A percentile compares a stretch with the other conserved stretches of the same genome.
These are phyloP conservation scores for Candida loeiensis DNA, from an alignment of 805 yeast genomes.

Conservation along the genomic window DNA sequence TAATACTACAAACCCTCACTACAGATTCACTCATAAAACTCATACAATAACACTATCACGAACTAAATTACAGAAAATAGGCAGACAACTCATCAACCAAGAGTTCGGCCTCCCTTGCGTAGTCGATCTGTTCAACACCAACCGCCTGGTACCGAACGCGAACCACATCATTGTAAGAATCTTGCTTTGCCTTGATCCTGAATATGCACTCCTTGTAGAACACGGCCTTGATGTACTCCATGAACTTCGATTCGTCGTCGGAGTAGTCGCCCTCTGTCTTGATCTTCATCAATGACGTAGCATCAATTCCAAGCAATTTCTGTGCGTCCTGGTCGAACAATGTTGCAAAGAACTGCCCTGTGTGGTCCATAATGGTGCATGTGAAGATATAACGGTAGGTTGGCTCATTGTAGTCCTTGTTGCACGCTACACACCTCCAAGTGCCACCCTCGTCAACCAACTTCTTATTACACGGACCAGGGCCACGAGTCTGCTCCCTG, in stretches of 20 bases:
- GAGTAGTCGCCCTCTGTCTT: slow-evolving; percentile 35
- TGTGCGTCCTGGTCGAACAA: slow-evolving; percentile 83
- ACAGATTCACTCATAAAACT: slow-evolving; percentile 2
- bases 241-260: slow-evolving; percentile 30
- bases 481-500: slow-evolving; percentile 14
- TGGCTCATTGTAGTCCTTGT: slow-evolving; percentile 64
- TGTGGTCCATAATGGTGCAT: slow-evolving; percentile 70
- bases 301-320: slow-evolving; percentile 57
- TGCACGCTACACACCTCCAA: slow-evolving; percentile 95
- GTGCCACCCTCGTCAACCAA: slow-evolving; percentile 66
- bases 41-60: neutral
- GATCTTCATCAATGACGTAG: slow-evolving; percentile 57
- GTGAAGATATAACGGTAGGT: slow-evolving; percentile 75
- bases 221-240: slow-evolving; percentile 41
- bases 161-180: slow-evolving; percentile 73
- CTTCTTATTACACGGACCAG: slow-evolving; percentile 66
- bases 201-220: slow-evolving; percentile 70
- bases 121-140: slow-evolving; percentile 51
- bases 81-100: slow-evolving; percentile 47
- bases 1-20: slow-evolving; percentile 20
- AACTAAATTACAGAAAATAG: slow-evolving; percentile 17
- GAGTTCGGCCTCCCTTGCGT: slow-evolving; percentile 55
- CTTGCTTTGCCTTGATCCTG: slow-evolving; percentile 78
- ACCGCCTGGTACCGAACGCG: slow-evolving; percentile 73
- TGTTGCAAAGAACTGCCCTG: slow-evolving; percentile 84